Percentiles rank a stretch among this genome's conserved stretches.
Evolutionary conservation across 495 filamentous ascomycete species (phyloP).

Genomic region (Penicillium roqueforti): DNA sequence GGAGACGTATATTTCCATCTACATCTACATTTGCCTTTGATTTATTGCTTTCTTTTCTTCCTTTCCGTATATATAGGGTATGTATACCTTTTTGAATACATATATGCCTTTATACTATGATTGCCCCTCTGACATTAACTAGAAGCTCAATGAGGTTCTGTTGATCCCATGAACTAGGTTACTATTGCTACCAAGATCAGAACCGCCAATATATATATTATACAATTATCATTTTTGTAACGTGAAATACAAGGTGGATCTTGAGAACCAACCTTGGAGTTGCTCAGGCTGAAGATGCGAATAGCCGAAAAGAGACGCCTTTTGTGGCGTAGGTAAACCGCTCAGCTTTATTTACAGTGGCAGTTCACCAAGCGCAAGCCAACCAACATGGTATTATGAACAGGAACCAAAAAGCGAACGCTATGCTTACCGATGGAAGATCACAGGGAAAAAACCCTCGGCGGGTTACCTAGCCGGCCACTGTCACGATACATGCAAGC

Average conservation of each 20-base stretch:
- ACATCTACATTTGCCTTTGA: no score
- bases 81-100: no score
- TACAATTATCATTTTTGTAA: neutral
- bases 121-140: no score
- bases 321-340: neutral
- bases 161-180: neutral
- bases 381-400: neutral
- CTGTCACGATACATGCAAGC: constrained; percentile 66
- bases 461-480: constrained; percentile 58
- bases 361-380: neutral
- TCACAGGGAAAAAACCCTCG: constrained; percentile 55
- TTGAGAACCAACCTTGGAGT: neutral
- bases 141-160: neutral
- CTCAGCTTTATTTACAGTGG: neutral
- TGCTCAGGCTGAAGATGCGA: neutral
- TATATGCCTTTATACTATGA: no score
- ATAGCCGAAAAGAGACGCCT: neutral
- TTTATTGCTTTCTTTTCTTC: no score
- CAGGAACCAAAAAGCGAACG: neutral
- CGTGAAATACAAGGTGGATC: neutral
- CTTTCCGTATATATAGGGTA: no score
- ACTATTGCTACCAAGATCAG: neutral
- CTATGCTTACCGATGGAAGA: constrained; percentile 4
- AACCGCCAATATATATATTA: neutral
- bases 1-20: no score